Conservation (phyloP, 2,329 filamentous ascomycete genomes). For the Fusarium tjaetaba region DNA sequence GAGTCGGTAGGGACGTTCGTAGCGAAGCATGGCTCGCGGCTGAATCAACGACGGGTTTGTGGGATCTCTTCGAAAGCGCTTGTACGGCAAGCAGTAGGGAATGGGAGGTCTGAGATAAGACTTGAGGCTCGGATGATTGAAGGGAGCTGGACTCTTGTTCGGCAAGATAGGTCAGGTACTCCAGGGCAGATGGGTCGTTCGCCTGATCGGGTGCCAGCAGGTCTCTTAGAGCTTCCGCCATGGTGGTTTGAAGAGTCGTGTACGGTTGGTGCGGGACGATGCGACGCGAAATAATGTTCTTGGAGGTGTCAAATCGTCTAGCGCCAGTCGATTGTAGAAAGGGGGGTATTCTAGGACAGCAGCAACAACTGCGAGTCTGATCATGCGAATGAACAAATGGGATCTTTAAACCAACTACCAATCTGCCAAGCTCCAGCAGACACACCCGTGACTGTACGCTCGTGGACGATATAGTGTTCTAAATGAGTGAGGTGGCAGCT, state of each 20-base stretch:
- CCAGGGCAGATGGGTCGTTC: slow-evolving; percentile 64
- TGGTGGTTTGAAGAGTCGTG: slow-evolving; percentile 23
- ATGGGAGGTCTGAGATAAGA: slow-evolving; percentile 82
- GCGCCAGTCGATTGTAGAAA: background rate
- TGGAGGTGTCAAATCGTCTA: background rate
- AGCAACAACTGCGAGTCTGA: background rate
- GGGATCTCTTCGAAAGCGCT: slow-evolving; percentile 86
- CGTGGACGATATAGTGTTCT: slow-evolving; percentile 5
- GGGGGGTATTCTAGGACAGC: background rate
- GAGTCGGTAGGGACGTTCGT: slow-evolving; percentile 72
- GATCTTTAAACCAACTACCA: background rate
- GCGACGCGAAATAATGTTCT: background rate
- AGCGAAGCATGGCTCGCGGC: slow-evolving; percentile 81
- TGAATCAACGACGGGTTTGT: slow-evolving; percentile 85
- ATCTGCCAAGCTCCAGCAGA: background rate
- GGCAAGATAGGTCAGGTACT: slow-evolving; percentile 81
- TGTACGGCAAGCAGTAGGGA: slow-evolving; percentile 86
- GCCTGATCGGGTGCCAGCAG: slow-evolving; percentile 47
- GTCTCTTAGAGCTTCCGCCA: slow-evolving; percentile 52
- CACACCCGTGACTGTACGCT: background rate
- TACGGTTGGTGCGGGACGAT: background rate
- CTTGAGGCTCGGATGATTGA: slow-evolving; percentile 78
- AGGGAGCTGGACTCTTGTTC: slow-evolving; percentile 80
- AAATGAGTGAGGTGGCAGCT: slow-evolving; percentile 35
- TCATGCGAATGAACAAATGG: background rate